These are phyloP conservation scores for Iodosphaeria phyllophila DNA, from an alignment of 2,329 filamentous ascomycete genomes.

Conservation along the genomic window DNA sequence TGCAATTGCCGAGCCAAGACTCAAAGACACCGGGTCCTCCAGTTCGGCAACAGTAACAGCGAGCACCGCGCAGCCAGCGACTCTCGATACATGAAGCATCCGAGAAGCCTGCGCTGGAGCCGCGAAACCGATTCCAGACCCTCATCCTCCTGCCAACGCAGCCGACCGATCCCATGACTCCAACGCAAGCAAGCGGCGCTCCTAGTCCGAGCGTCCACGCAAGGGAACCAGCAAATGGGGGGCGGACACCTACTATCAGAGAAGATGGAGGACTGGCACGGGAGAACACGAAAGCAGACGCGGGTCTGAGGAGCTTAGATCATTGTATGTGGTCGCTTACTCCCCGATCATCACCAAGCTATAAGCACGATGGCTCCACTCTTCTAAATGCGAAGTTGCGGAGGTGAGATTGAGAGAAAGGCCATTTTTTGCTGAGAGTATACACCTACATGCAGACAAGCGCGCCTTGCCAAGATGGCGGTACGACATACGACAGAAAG, in stretches of 20 bases:
- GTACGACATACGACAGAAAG: slow-evolving; percentile 60
- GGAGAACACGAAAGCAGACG: slow-evolving; percentile 31
- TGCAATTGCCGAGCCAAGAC: too few relatives aligned
- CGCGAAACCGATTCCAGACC: too few relatives aligned
- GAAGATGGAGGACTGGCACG: slow-evolving; percentile 15
- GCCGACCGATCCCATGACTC: slow-evolving; percentile 11
- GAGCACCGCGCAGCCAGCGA: too few relatives aligned
- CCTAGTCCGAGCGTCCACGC: slow-evolving; percentile 1
- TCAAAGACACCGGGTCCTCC: too few relatives aligned
- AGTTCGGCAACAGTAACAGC: too few relatives aligned
- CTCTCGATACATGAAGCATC: too few relatives aligned
- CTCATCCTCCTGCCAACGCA: not conserved
- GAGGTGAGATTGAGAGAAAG: not conserved
- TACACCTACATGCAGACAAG: slow-evolving; percentile 39
- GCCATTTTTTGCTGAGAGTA: slow-evolving; percentile 1
- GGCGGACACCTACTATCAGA: slow-evolving; percentile 3
- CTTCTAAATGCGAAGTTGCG: not conserved
- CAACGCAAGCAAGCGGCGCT: slow-evolving; percentile 14
- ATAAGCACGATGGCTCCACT: not conserved
- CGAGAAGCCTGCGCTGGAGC: too few relatives aligned
- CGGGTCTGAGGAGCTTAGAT: slow-evolving; percentile 63
- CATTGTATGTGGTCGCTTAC: slow-evolving; percentile 39
- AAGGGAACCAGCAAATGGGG: slow-evolving; percentile 2
- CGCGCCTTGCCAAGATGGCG: slow-evolving; percentile 74
- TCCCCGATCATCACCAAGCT: slow-evolving; percentile 3